phyloP scores from a whole-genome alignment of 805 yeast genomes.

The Lachancea sp. region DNA sequence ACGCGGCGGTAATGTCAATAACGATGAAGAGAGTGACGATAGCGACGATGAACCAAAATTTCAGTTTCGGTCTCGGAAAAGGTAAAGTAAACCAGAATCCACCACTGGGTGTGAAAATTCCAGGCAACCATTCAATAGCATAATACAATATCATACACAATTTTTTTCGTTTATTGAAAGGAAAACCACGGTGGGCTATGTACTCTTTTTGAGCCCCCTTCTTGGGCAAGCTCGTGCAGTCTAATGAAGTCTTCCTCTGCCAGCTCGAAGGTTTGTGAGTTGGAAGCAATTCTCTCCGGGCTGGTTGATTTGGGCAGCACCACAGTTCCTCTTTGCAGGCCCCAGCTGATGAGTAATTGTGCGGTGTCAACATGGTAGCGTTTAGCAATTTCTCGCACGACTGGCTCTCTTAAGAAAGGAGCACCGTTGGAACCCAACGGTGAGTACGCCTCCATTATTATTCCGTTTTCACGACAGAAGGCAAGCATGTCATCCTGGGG shows the following conservation, averaged over 20 bases:
- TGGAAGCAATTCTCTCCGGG: slow-evolving; percentile 37
- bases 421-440: slow-evolving; percentile 63
- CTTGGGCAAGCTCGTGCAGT: slow-evolving; percentile 25
- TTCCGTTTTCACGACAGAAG: slow-evolving; percentile 46
- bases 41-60: slow-evolving; percentile 35
- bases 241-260: slow-evolving; percentile 33
- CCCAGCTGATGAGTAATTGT: slow-evolving; percentile 53
- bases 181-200: slow-evolving; percentile 23
- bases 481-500: slow-evolving; percentile 57
- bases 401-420: slow-evolving; percentile 43
- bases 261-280: slow-evolving; percentile 29
- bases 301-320: slow-evolving; percentile 47
- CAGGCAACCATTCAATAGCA: background rate
- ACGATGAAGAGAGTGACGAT: slow-evolving; percentile 23
- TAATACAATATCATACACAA: background rate
- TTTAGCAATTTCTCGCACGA: slow-evolving; percentile 39
- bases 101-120: background rate
- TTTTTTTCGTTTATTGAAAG: slow-evolving; percentile 11
- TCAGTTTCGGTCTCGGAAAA: slow-evolving; percentile 26
- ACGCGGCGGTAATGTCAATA: background rate
- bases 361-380: slow-evolving; percentile 40
- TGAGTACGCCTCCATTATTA: slow-evolving; percentile 65
- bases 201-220: slow-evolving; percentile 29
- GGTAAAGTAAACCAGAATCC: background rate
- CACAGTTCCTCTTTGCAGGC: slow-evolving; percentile 47